Percentiles rank a stretch among this genome's conserved stretches.
Conservation (phyloP, 345 rosid species). For the Cardamine resedifolia region DNA sequence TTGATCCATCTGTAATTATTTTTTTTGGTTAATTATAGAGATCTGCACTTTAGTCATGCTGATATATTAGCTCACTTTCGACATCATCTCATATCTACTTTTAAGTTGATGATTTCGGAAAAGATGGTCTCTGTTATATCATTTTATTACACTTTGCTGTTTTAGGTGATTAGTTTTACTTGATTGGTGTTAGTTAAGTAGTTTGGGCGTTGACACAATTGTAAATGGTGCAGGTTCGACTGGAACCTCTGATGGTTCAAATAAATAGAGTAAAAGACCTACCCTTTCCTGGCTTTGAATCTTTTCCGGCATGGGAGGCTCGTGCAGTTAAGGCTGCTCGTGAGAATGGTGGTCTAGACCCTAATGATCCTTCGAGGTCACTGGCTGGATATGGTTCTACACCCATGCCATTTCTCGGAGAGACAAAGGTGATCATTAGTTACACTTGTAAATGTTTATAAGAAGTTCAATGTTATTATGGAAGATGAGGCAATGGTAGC, state of each 20-base stretch:
- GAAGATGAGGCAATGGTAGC: constrained; percentile 7
- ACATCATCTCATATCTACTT: too few relatives aligned
- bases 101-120: too few relatives aligned
- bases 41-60: too few relatives aligned
- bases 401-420: constrained; percentile 85
- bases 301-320: constrained; percentile 82
- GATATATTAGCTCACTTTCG: too few relatives aligned
- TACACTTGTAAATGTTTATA: constrained; percentile 20
- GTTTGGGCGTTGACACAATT: constrained; percentile 5
- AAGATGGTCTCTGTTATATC: too few relatives aligned
- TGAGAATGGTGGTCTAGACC: constrained; percentile 54
- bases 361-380: constrained; percentile 70
- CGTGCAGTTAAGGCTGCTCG: constrained; percentile 68
- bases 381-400: constrained; percentile 77
- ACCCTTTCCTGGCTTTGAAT: constrained; percentile 66
- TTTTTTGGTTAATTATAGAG: too few relatives aligned
- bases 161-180: not conserved
- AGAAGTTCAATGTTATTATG: constrained; percentile 5
- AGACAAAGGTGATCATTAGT: constrained; percentile 60
- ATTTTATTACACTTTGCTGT: not conserved
- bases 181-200: too few relatives aligned
- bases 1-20: too few relatives aligned
- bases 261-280: constrained; percentile 78
- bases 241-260: constrained; percentile 70
- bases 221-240: constrained; percentile 56